A percentile compares a stretch with the other conserved stretches of the same genome.
phyloP scores from a whole-genome alignment of 2,329 filamentous ascomycete genomes.

The Curvularia hawaiiensis region DNA sequence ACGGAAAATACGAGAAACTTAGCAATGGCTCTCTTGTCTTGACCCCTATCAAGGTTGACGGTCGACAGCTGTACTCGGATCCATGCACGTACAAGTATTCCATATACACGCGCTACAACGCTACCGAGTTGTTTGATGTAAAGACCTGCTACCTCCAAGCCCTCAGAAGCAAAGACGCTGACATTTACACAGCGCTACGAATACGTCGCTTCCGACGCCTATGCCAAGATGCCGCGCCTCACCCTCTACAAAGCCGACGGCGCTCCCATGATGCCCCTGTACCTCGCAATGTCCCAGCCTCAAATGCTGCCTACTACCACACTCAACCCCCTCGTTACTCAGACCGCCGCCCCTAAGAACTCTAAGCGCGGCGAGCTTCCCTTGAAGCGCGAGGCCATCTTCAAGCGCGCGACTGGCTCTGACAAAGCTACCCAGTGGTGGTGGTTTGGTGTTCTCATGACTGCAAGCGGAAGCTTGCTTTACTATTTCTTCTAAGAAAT shows the following conservation, averaged over 20 bases:
- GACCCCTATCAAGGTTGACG: conserved; percentile 67
- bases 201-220: conserved; percentile 59
- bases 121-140: conserved; percentile 67
- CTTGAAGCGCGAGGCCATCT: conserved; percentile 48
- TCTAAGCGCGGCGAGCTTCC: conserved; percentile 47
- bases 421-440: conserved; percentile 54
- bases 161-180: conserved; percentile 1
- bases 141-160: conserved; percentile 4
- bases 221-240: conserved; percentile 66
- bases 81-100: conserved; percentile 63
- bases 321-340: conserved; percentile 60
- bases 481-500: conserved; percentile 51
- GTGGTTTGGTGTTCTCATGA: conserved; percentile 58
- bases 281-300: conserved; percentile 65
- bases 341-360: conserved; percentile 44
- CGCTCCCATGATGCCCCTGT: conserved; percentile 69
- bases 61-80: conserved; percentile 68
- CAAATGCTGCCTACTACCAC: conserved; percentile 73
- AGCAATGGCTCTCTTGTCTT: conserved; percentile 64
- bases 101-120: conserved; percentile 70
- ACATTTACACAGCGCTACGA: conserved; percentile 48
- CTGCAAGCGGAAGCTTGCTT: conserved; percentile 54
- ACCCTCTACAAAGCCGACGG: conserved; percentile 69
- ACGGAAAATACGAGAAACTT: conserved; percentile 65
- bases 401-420: conserved; percentile 41